These are phyloP conservation scores for Trypanosoma platydactyli DNA, from an alignment of 208 protist genomes.

Conservation along the genomic window DNA sequence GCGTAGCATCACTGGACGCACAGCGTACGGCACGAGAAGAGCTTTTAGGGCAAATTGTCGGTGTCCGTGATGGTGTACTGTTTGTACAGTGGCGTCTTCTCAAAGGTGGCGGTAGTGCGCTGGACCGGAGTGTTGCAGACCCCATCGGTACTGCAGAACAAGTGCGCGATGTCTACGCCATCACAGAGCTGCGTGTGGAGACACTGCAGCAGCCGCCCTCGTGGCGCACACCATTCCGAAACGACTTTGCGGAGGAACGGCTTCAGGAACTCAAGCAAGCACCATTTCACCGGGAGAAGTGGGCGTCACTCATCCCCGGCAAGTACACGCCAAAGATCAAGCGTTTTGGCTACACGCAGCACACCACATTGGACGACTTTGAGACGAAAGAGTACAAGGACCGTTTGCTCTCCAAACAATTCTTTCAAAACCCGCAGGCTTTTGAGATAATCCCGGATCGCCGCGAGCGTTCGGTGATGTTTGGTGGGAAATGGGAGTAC, in stretches of 20 bases:
- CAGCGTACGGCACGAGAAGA: constrained; percentile 66
- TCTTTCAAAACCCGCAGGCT: constrained; percentile 81
- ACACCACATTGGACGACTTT: constrained; percentile 89
- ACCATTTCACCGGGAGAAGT: constrained; percentile 77
- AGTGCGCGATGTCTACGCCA: constrained; percentile 41
- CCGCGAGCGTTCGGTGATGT: constrained; percentile 61
- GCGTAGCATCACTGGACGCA: constrained; percentile 38
- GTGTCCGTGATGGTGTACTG: constrained; percentile 67
- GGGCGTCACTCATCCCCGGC: constrained; percentile 69
- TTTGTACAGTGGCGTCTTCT: constrained; percentile 85
- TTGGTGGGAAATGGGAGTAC: constrained; percentile 81
- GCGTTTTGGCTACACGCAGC: constrained; percentile 86
- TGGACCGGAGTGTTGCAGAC: constrained; percentile 76
- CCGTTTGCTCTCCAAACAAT: constrained; percentile 77
- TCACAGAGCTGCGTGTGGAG: constrained; percentile 35
- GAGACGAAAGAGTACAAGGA: constrained; percentile 92
- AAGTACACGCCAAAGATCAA: constrained; percentile 90
- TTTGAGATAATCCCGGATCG: constrained; percentile 86
- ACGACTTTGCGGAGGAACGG: constrained; percentile 83
- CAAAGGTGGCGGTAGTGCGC: constrained; percentile 41
- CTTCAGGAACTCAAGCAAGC: constrained; percentile 67
- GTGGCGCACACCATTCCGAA: constrained; percentile 91
- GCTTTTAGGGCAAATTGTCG: constrained; percentile 76
- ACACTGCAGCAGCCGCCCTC: constrained; percentile 74
- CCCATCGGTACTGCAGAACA: constrained; percentile 49